Evolutionary conservation across 2,329 filamentous ascomycete genomes (phyloP).

Genomic region (Ascochyta viciae-villosae): DNA sequence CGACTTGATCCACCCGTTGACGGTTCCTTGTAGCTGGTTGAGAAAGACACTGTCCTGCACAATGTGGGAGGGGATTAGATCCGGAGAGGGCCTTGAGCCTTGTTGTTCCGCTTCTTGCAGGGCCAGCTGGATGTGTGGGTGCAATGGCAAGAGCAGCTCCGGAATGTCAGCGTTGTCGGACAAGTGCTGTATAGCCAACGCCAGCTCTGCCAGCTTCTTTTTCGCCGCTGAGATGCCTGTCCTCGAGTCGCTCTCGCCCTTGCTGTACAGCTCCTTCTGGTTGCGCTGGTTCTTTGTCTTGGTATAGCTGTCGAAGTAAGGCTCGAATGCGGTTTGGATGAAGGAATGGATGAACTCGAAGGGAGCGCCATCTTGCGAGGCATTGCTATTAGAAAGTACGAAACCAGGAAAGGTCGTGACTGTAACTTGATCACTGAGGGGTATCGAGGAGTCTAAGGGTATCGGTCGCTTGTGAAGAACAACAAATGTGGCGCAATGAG

Average conservation of each 20-base stretch:
- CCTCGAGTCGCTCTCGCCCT: slow-evolving; percentile 86
- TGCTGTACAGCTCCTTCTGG: slow-evolving; percentile 63
- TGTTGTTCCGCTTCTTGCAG: slow-evolving; percentile 77
- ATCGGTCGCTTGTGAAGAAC: slow-evolving; percentile 88
- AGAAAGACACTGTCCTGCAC: slow-evolving; percentile 89
- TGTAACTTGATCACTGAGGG: slow-evolving; percentile 87
- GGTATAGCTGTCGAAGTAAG: slow-evolving; percentile 96
- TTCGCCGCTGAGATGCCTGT: slow-evolving; percentile 97
- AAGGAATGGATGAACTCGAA: slow-evolving; percentile 93
- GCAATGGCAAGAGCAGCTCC: slow-evolving; percentile 84
- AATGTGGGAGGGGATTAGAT: slow-evolving; percentile 77
- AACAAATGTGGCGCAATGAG: slow-evolving; percentile 83
- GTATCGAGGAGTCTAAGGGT: slow-evolving; percentile 82
- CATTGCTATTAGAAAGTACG: slow-evolving; percentile 70
- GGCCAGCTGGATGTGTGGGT: slow-evolving; percentile 85
- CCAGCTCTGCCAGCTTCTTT: slow-evolving; percentile 94
- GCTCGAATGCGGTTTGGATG: slow-evolving; percentile 87
- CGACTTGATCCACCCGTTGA: slow-evolving; percentile 98
- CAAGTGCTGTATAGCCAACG: slow-evolving; percentile 86
- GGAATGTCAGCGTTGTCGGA: slow-evolving; percentile 99
- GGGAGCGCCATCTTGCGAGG: slow-evolving; percentile 79
- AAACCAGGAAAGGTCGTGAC: slow-evolving; percentile 90
- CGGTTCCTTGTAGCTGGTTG: slow-evolving; percentile 90
- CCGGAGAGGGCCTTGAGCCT: slow-evolving; percentile 73
- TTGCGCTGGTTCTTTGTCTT: slow-evolving; percentile 73